phyloP scores from a whole-genome alignment of 1,284 basidiomycete species.

The Sporisorium graminicola region DNA sequence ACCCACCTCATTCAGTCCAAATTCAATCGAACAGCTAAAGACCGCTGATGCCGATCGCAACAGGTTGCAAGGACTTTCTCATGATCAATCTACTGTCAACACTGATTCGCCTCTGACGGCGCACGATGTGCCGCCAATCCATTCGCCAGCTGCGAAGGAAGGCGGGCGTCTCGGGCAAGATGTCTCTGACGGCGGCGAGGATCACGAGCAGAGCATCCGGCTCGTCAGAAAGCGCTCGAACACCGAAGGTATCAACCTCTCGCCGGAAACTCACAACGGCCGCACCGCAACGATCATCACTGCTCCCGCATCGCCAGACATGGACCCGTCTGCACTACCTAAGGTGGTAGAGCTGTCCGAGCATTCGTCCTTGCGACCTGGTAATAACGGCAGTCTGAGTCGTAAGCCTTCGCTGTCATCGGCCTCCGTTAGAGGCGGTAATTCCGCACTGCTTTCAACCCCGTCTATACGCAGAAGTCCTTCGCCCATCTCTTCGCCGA shows the following conservation, averaged over 20 bases:
- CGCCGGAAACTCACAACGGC: neutral
- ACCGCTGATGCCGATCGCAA: neutral
- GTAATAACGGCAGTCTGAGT: constrained; percentile 21
- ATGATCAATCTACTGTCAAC: constrained; percentile 1
- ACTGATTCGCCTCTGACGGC: neutral
- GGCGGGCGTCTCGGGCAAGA: neutral
- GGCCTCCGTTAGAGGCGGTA: constrained; percentile 7
- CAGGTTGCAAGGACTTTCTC: neutral
- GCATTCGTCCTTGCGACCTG: constrained; percentile 23
- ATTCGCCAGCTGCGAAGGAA: neutral
- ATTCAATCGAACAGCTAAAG: constrained; percentile 4
- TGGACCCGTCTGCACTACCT: constrained; percentile 19
- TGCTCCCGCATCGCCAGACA: constrained; percentile 22
- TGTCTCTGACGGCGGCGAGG: neutral
- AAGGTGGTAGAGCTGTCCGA: constrained; percentile 24
- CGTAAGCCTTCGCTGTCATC: constrained; percentile 7
- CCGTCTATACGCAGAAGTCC: constrained; percentile 17
- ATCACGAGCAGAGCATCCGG: constrained; percentile 50
- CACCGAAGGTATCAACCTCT: constrained; percentile 15
- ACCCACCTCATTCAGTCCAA: constrained; percentile 9
- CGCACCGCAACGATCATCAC: constrained; percentile 20
- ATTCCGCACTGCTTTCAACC: constrained; percentile 16
- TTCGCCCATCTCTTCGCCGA: constrained; percentile 25
- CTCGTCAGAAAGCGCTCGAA: constrained; percentile 40
- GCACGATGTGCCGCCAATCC: neutral